A percentile compares a stretch with the other conserved stretches of the same genome.
Conservation (phyloP, 2,329 filamentous ascomycete species). For the Neonectria punicea region DNA sequence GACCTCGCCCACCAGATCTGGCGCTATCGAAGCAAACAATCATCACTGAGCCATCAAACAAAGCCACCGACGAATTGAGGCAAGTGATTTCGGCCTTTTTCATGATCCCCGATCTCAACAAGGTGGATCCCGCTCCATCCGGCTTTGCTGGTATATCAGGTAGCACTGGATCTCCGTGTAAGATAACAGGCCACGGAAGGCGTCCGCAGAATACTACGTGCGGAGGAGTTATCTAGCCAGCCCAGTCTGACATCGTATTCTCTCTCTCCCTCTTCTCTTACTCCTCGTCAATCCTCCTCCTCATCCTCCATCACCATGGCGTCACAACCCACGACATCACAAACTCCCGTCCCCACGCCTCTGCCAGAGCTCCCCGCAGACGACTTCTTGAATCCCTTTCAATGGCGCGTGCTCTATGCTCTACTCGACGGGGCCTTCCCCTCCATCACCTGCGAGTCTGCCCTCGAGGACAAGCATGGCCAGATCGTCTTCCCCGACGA, state of each 20-base stretch:
- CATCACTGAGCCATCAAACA: background rate
- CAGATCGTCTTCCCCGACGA: constrained; percentile 60
- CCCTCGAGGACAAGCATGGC: constrained; percentile 49
- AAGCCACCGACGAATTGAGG: background rate
- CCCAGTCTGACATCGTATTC: background rate
- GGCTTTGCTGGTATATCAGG: background rate
- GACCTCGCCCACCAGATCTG: constrained; percentile 1
- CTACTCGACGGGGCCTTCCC: constrained; percentile 70
- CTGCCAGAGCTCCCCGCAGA: constrained; percentile 43
- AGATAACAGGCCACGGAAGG: background rate
- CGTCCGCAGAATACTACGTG: background rate
- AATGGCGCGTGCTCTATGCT: constrained; percentile 66
- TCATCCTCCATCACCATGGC: constrained; percentile 24
- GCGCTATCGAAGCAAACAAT: constrained; percentile 8
- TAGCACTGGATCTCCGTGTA: background rate
- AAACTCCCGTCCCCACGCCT: constrained; percentile 33
- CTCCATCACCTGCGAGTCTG: constrained; percentile 60
- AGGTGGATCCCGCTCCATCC: background rate
- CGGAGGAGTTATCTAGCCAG: background rate
- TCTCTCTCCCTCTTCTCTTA: constrained; percentile 23
- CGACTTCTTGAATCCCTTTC: constrained; percentile 56
- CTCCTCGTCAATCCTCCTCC: constrained; percentile 16
- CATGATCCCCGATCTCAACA: background rate
- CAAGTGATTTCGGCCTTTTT: background rate
- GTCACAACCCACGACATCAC: constrained; percentile 31